Evolutionary conservation across 306 rosid genomes (phyloP), one percentile per base, ranked within the genome.

Genomic region (Amphicarpaea edgeworthii): DNA sequence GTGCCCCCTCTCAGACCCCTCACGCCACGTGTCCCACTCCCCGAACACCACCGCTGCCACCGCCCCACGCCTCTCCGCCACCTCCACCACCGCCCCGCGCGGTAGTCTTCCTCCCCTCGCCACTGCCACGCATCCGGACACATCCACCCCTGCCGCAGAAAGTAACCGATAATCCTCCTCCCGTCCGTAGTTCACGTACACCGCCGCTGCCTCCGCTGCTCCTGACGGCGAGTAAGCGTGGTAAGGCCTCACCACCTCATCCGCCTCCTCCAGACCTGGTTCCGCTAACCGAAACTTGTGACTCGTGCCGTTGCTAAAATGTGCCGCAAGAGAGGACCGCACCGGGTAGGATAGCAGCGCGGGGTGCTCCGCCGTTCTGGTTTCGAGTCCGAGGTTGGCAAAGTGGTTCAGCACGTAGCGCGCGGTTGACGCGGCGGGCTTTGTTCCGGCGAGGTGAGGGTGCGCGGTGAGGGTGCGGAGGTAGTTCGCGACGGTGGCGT

Each of bases 201-300:
- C 89, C 21, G 82, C 86, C 79, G 38, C 60, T 3, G 86, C 91
- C 57, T 32, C 34, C 32, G 76, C 88, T 51, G 91, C 32, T 0
- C 93, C 96, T 5, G 96, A 86, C 24, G 96, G 91, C 50, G 96
- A 90, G 79, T 90, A 90, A 0, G 96, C 96, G 61, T 88, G 96
- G 81, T 88, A 90, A 4, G 96, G 88, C 8, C 7, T 59, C 4
- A 90, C 91, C 16, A 88, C 84, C 12, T 60, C 83, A 2, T n/a
- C n/a, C n/a, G n/a, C 83, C 4, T n/a, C n/a, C n/a, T n/a, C n/a
- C n/a, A n/a, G n/a, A n/a, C n/a, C n/a, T n/a, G n/a, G n/a, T n/a
- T 88, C 89, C 21, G 67, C 1, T 1, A 88, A 45, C 3, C 81
- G 80, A 16, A 88, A 26, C 51, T 77, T 64, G 6, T 20, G 3